A percentile compares a stretch with the other conserved stretches of the same genome.
Evolutionary conservation across 2,329 filamentous ascomycete genomes (phyloP).

Genomic region (Dactylonectria macrodidyma): DNA sequence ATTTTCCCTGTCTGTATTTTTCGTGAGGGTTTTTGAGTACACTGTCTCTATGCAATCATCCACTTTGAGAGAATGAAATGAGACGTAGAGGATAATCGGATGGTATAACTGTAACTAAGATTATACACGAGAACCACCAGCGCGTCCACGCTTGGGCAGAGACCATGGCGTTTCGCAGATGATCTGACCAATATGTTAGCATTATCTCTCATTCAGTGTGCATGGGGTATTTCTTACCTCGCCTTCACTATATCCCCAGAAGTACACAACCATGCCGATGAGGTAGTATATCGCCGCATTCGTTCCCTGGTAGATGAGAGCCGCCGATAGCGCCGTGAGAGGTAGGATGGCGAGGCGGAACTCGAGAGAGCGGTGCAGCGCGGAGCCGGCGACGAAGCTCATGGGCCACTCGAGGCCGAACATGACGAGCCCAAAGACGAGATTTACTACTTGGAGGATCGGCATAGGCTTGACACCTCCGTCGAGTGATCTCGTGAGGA

Average conservation of each 20-base stretch:
- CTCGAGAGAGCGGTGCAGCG: slow-evolving; percentile 90
- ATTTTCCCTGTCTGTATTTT: neutral
- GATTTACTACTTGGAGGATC: slow-evolving; percentile 89
- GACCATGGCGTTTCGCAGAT: slow-evolving; percentile 81
- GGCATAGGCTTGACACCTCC: slow-evolving; percentile 89
- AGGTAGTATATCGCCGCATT: slow-evolving; percentile 95
- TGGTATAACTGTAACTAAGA: neutral
- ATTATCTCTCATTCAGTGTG: neutral
- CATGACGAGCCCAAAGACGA: slow-evolving; percentile 83
- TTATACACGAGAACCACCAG: slow-evolving; percentile 45
- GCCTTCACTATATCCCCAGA: slow-evolving; percentile 97
- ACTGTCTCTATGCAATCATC: neutral
- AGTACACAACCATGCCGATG: slow-evolving; percentile 88
- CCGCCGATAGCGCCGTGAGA: slow-evolving; percentile 79
- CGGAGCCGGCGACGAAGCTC: slow-evolving; percentile 80
- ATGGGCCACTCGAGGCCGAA: slow-evolving; percentile 95
- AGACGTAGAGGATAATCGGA: neutral
- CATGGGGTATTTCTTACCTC: slow-evolving; percentile 75
- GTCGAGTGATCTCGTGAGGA: slow-evolving; percentile 91
- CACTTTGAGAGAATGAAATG: neutral
- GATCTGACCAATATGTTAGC: slow-evolving; percentile 61
- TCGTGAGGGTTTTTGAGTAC: neutral
- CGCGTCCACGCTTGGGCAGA: slow-evolving; percentile 69
- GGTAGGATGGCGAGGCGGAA: slow-evolving; percentile 87
- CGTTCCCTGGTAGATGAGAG: slow-evolving; percentile 91